Conservation (phyloP, 192 early-diverging fungal species). For the Linderina pennispora region DNA sequence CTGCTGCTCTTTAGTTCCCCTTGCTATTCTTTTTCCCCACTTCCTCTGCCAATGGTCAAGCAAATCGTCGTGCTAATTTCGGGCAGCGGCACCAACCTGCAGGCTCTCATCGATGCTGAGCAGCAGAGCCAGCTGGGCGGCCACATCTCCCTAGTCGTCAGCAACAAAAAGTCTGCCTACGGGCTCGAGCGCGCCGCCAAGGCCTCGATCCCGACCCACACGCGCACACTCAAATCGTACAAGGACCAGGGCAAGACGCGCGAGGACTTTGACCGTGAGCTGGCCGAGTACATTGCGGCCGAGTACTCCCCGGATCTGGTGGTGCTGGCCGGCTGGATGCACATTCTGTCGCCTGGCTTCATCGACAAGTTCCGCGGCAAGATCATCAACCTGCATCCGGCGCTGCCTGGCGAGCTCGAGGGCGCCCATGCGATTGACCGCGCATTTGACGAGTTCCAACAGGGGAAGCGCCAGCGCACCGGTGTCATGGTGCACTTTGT, state of each 20-base stretch:
- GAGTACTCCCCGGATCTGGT: conserved; percentile 70
- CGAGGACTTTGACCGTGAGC: conserved; percentile 80
- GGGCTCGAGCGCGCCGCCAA: conserved; percentile 83
- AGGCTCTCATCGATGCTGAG: conserved; percentile 88
- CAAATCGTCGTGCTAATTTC: conserved; percentile 88
- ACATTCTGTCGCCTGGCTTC: conserved; percentile 88
- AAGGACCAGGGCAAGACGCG: conserved; percentile 76
- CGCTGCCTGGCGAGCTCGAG: conserved; percentile 92
- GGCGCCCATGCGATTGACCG: conserved; percentile 95
- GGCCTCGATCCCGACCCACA: conserved; percentile 77
- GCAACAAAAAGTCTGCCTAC: conserved; percentile 77
- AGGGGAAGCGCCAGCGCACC: conserved; percentile 64
- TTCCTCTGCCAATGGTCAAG: conserved; percentile 5
- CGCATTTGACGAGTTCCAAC: conserved; percentile 81
- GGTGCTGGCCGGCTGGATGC: conserved; percentile 98
- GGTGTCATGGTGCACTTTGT: conserved; percentile 94
- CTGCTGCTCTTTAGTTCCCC: background rate
- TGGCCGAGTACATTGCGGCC: conserved; percentile 61
- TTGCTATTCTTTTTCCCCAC: background rate
- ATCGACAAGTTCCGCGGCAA: conserved; percentile 60
- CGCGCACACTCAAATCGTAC: conserved; percentile 78
- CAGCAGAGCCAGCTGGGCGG: conserved; percentile 47
- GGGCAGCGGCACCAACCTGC: conserved; percentile 92
- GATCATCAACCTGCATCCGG: conserved; percentile 96
- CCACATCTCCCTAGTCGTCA: conserved; percentile 82